Percentiles rank a stretch among this genome's conserved stretches.
These are phyloP conservation scores for Leptomonas seymouri DNA, from an alignment of 208 protist species.

Conservation along the genomic window DNA sequence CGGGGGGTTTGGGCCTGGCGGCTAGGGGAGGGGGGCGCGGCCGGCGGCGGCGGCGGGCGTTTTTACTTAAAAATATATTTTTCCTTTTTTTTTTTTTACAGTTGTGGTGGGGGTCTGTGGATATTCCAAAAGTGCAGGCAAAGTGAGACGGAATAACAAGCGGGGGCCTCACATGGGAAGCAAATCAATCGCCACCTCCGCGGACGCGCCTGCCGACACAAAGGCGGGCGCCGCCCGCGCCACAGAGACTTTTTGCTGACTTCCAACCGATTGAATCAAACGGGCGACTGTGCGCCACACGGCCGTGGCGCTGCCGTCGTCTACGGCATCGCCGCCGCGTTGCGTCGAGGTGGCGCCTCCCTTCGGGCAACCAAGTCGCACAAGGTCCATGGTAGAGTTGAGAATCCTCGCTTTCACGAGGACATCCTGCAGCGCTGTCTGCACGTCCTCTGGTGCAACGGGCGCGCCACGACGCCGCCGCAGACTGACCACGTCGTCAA, in stretches of 20 bases:
- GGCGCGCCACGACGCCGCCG: conserved; percentile 20
- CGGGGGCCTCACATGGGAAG: conserved; percentile 18
- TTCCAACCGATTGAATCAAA: conserved; percentile 25
- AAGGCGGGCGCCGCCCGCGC: conserved; percentile 40
- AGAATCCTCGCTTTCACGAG: conserved; percentile 30
- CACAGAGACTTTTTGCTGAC: conserved; percentile 26
- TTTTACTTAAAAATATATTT: background rate
- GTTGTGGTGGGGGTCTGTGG: background rate
- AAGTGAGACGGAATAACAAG: background rate
- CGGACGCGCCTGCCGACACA: conserved; percentile 34
- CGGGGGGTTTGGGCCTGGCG: too few relatives aligned
- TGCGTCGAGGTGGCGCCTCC: background rate
- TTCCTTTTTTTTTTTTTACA: background rate
- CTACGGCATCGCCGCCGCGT: background rate
- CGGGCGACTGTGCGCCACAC: conserved; percentile 31
- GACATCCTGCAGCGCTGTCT: conserved; percentile 23
- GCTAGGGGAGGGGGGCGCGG: too few relatives aligned
- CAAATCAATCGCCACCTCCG: conserved; percentile 40
- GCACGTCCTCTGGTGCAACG: conserved; percentile 6
- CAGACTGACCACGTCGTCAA: conserved; percentile 33
- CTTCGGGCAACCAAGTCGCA: conserved; percentile 16
- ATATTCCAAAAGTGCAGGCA: background rate
- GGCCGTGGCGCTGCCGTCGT: conserved; percentile 1
- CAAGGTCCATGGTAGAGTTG: conserved; percentile 37
- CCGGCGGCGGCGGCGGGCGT: too few relatives aligned